Conservation (phyloP, 495 filamentous ascomycete species). For the Acidiella bohemica region DNA sequence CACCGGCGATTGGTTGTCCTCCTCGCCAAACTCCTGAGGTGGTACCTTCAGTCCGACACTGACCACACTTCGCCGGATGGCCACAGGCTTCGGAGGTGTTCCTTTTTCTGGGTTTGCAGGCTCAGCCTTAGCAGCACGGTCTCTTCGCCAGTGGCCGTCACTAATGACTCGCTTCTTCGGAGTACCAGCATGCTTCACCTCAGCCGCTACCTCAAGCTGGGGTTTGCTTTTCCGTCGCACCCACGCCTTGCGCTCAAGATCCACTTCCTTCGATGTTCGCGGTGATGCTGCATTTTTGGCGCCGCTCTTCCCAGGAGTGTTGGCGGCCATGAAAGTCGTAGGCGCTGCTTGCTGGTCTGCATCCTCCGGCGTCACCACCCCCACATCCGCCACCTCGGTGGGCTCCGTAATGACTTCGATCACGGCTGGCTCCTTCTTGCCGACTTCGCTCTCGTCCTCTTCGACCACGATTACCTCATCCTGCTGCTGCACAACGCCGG, state of each 20-base stretch:
- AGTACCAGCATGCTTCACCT: slow-evolving; percentile 25
- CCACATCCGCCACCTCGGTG: background rate
- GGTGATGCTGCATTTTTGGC: slow-evolving; percentile 2
- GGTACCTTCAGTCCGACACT: slow-evolving; percentile 18
- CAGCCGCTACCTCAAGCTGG: slow-evolving; percentile 6
- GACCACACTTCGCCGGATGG: slow-evolving; percentile 16
- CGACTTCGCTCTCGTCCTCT: background rate
- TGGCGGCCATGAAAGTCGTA: background rate
- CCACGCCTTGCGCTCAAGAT: slow-evolving; percentile 18
- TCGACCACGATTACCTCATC: slow-evolving; percentile 12
- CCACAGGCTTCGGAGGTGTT: slow-evolving; percentile 11
- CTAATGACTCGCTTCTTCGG: slow-evolving; percentile 34
- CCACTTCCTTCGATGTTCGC: slow-evolving; percentile 13
- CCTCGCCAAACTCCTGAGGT: slow-evolving; percentile 12
- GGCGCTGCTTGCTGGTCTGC: slow-evolving; percentile 2
- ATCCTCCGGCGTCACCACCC: background rate
- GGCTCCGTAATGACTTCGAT: slow-evolving; percentile 1
- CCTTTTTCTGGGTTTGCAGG: slow-evolving; percentile 11
- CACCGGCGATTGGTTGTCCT: slow-evolving; percentile 3
- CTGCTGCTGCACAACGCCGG: slow-evolving; percentile 13
- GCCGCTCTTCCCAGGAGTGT: background rate
- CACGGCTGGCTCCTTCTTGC: background rate
- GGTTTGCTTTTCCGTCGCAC: slow-evolving; percentile 16
- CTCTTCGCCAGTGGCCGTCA: slow-evolving; percentile 32
- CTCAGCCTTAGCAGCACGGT: slow-evolving; percentile 12